Base-by-base conservation (phyloP, 2,329 filamentous ascomycete species). In the Aspergillus versicolor region DNA sequence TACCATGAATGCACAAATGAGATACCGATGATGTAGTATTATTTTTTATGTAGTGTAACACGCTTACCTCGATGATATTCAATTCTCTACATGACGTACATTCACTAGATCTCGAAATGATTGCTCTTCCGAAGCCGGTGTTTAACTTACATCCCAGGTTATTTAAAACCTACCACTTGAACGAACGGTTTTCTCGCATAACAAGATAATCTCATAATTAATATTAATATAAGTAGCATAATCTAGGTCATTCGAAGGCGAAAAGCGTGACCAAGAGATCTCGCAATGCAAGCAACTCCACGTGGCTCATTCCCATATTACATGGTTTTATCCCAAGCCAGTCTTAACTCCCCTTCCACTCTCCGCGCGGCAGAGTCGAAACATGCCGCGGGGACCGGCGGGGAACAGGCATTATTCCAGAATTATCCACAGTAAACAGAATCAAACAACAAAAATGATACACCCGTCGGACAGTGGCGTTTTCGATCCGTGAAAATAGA, bases 191-290 rank as follows among this genome's bases (percentile, higher is more conserved):
- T 30, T 30, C 27, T 30, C 9, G 8, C 27, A 30, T 30, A 30
- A 30, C 27, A 32, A 17, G 45, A 55, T 21, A 30, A 55, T 50
- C 32, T 37, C 52, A 55, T 48, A 21, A 65, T 65, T 66, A 66
- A 42, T 63, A 66, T 65, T 66, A 66, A 49, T 59, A 62, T 63
- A 65, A 50, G 58, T 59, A 56, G 46, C 62, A 51, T 58, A 56
- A 62, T 62, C 57, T 62, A 61, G 59, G 58, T 60, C 62, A 56
- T 59, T 58, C 60, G 51, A 57, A 47, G 38, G 52, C 57, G 51
- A 47, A 51, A 46, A 30, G 38, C 32, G 40, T 50, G 38, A 43
- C 32, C 19, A 32, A 43, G n/a, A 32, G 22, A 27, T 22, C 44
- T 50, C 40, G 43, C 52, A 37, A 49, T 41, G 52, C 46, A 50